These are phyloP conservation scores for Bromus sterilis DNA, from an alignment of 176 grass and related monocot species.

Conservation along the genomic window DNA sequence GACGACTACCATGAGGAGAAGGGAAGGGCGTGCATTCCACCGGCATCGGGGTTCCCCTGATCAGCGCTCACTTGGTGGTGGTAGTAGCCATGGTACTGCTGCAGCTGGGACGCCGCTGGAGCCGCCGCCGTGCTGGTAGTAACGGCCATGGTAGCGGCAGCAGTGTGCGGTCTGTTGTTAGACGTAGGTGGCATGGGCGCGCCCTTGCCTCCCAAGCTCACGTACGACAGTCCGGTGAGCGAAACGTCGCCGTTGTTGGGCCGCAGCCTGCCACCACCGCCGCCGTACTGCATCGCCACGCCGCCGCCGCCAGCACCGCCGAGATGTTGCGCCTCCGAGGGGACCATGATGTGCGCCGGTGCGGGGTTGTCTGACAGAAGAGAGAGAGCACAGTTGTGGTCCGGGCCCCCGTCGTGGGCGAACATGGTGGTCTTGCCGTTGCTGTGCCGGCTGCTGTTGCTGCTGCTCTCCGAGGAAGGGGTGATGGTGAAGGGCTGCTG, in stretches of 20 bases:
- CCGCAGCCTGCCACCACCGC: background rate
- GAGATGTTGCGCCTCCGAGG: constrained; percentile 29
- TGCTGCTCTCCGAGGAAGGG: constrained; percentile 45
- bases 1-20: constrained; percentile 48
- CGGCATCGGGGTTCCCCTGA: constrained; percentile 27
- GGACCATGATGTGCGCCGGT: constrained; percentile 34
- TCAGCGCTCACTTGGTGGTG: constrained; percentile 18
- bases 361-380: constrained; percentile 77
- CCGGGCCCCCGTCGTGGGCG: constrained; percentile 24
- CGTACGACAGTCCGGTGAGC: constrained; percentile 48
- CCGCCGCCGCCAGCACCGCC: background rate
- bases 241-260: constrained; percentile 20
- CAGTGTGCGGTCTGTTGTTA: background rate
- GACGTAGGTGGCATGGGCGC: background rate
- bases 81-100: constrained; percentile 54
- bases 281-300: constrained; percentile 14
- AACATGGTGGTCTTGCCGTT: constrained; percentile 27
- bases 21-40: constrained; percentile 41
- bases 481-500: constrained; percentile 45
- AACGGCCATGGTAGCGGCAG: background rate
- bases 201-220: constrained; percentile 6
- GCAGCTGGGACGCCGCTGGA: background rate
- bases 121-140: background rate
- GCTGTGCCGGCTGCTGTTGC: constrained; percentile 43
- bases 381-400: constrained; percentile 79